phyloP scores from a whole-genome alignment of 202 grass and related monocot genomes.

The Panicum virgatum region DNA sequence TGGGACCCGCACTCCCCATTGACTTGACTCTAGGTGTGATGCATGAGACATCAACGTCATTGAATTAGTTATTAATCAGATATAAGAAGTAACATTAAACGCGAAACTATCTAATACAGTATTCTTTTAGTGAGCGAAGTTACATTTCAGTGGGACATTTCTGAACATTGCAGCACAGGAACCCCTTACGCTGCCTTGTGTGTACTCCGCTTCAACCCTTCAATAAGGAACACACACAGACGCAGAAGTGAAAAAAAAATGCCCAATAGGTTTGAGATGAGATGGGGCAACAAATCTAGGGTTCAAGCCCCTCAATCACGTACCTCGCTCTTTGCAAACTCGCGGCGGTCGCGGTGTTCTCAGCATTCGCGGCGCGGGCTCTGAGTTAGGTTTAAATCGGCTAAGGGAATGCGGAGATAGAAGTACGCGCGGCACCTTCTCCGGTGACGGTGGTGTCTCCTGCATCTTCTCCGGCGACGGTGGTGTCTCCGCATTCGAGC shows the following conservation, averaged over 20 bases:
- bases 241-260: not conserved
- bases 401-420: no score
- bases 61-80: not conserved
- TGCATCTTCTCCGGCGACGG: not conserved
- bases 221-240: not conserved
- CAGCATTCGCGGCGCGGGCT: not conserved
- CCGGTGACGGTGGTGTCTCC: no score
- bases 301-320: not conserved
- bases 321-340: not conserved
- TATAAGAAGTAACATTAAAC: not conserved
- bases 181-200: not conserved
- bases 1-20: no score
- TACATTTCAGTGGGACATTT: not conserved
- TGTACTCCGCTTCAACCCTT: not conserved
- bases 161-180: not conserved
- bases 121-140: not conserved
- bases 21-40: not conserved
- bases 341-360: not conserved
- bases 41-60: not conserved
- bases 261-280: not conserved
- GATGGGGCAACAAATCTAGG: not conserved
- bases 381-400: no score
- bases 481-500: not conserved
- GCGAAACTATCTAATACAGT: not conserved
- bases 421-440: no score